Evolutionary conservation across 306 rosid genomes (phyloP), one percentile per base, ranked within the genome.

Genomic region (Trifolium dubium): DNA sequence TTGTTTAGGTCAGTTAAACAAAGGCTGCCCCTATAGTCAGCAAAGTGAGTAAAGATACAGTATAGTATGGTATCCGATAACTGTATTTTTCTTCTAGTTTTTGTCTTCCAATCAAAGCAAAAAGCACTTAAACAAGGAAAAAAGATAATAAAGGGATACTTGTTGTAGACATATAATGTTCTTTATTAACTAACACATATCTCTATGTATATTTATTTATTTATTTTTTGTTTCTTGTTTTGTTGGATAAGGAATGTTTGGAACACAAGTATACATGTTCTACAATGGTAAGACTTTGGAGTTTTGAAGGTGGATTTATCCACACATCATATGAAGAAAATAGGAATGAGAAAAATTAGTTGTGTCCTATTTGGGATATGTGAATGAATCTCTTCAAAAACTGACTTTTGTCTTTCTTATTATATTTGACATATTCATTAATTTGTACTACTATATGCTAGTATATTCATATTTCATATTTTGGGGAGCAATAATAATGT

Each of bases 61-160:
- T 58, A 28, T 56, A 58, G 59, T 12, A 56, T 5, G 19, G 65
- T 13, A 60, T 31, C 65, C 65, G 30, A 60, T 60, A 31, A 69
- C 76, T 76, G 80, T 84, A 51, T 76, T 77, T 76, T 66, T 72
- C 67, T 67, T 32, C 87, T 77, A 81, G 75, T 81, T 85, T 76
- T 78, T 89, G 93, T 88, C 97, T 88, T 77, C 85, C 87, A 51
- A 64, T 61, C 89, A 87, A 91, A 89, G 86, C 79, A 75, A 92
- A 89, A 89, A 88, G 95, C 87, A 78, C 54, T 66, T 80, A 76
- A 90, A 87, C 86, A 83, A 55, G 46, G 82, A 80, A 79, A 80
- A 91, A 84, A 88, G 86, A 80, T 81, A 83, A 80, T 81, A 83
- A 94, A 93, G 93, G 37, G 76, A 23, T 28, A 8, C 3, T 69